phyloP scores from a whole-genome alignment of 768 basidiomycete genomes.

The Kwoniella heveanensis region DNA sequence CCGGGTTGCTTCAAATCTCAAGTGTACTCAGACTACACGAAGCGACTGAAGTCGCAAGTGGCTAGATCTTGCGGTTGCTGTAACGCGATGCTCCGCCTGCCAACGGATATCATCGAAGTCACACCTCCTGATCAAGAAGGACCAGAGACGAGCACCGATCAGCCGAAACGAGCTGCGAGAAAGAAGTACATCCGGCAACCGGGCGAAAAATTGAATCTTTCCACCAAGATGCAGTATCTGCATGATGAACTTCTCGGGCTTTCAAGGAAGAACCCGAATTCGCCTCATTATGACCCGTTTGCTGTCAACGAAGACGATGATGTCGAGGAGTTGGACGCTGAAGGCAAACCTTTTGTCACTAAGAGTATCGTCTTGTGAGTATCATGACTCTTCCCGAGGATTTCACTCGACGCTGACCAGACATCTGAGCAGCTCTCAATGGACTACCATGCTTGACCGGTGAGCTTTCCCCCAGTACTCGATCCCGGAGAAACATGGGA shows the following conservation, averaged over 20 bases:
- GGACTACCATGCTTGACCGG: constrained; percentile 73
- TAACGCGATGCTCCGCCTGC: constrained; percentile 65
- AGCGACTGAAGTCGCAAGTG: constrained; percentile 62
- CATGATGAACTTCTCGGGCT: constrained; percentile 76
- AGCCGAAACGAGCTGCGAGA: constrained; percentile 28
- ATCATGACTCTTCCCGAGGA: no score
- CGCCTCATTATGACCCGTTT: constrained; percentile 77
- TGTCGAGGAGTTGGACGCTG: constrained; percentile 73
- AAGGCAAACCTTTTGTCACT: constrained; percentile 70
- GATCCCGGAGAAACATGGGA: not conserved
- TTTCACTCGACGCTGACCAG: not conserved
- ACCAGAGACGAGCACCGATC: constrained; percentile 55
- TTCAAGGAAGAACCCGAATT: constrained; percentile 81
- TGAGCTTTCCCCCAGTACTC: not conserved
- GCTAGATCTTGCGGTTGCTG: constrained; percentile 73
- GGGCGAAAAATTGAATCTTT: constrained; percentile 58
- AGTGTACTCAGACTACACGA: constrained; percentile 82
- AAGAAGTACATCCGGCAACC: constrained; percentile 46
- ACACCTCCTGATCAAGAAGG: constrained; percentile 64
- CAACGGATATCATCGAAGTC: constrained; percentile 78
- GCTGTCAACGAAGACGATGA: constrained; percentile 58
- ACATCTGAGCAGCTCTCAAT: constrained; percentile 70
- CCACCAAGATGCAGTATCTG: constrained; percentile 85
- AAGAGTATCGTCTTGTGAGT: constrained; percentile 97
- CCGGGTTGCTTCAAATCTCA: constrained; percentile 73